These are phyloP conservation scores for Fraxinus latifolia DNA, from an alignment of 305 asterid genomes.

Conservation along the genomic window DNA sequence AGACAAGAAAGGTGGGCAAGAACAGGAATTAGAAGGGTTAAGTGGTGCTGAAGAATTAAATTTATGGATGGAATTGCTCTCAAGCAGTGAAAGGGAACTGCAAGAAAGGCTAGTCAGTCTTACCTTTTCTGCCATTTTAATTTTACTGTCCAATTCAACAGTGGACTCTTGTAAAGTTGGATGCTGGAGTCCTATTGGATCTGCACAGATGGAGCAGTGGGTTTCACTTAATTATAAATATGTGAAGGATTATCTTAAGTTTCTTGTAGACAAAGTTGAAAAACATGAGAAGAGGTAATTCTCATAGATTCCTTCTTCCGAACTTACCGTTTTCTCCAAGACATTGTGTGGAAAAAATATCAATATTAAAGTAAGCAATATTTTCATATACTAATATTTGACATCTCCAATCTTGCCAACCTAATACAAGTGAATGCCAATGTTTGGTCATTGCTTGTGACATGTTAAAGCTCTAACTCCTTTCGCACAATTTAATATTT, in stretches of 20 bases:
- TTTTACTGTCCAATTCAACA: constrained; percentile 27
- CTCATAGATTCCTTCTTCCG: not conserved
- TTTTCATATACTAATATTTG: not conserved
- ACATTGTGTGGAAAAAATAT: not conserved
- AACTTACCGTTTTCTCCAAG: constrained; percentile 1
- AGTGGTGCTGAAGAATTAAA: constrained; percentile 29
- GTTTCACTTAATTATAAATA: constrained; percentile 37
- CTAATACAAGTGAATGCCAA: not conserved
- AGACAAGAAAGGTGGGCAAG: constrained; percentile 26
- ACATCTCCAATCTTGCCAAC: not conserved
- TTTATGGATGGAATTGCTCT: constrained; percentile 59
- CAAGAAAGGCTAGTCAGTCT: constrained; percentile 63
- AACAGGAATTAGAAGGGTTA: constrained; percentile 31
- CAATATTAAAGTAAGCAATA: not conserved
- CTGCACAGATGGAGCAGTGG: constrained; percentile 78
- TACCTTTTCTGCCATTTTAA: constrained; percentile 43
- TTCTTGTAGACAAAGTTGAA: constrained; percentile 48
- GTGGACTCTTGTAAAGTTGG: constrained; percentile 26
- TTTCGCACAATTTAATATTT: not conserved
- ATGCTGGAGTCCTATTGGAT: constrained; percentile 53
- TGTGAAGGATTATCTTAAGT: constrained; percentile 47
- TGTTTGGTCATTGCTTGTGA: not conserved
- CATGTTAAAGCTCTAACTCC: not conserved
- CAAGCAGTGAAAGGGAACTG: constrained; percentile 65
- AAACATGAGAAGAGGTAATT: constrained; percentile 59